Evolutionary conservation across 805 yeast genomes (phyloP).

Genomic region (Kodamaea nitidulidarum): DNA sequence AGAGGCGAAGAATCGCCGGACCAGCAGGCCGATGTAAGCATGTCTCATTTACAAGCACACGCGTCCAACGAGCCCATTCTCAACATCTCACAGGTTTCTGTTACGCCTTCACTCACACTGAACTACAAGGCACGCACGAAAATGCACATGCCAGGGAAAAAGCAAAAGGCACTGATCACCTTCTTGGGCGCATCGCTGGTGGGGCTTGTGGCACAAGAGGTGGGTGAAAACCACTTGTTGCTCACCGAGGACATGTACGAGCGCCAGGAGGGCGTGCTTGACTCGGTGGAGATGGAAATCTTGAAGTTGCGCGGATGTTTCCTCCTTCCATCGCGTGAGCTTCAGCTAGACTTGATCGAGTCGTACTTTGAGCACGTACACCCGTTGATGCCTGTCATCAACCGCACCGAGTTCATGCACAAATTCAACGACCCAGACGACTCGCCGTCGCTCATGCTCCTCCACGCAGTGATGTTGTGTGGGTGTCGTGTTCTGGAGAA

Average conservation of each 20-base stretch:
- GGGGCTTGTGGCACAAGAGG: conserved; percentile 43
- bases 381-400: conserved; percentile 65
- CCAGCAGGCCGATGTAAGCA: not conserved
- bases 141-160: conserved; percentile 30
- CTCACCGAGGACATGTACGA: conserved; percentile 41
- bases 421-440: conserved; percentile 51
- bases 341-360: conserved; percentile 57
- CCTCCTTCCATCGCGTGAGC: conserved; percentile 54
- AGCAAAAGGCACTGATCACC: conserved; percentile 33
- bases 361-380: conserved; percentile 62
- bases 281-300: conserved; percentile 61
- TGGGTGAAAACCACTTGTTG: conserved; percentile 46
- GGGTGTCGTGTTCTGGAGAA: conserved; percentile 61
- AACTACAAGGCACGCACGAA: conserved; percentile 33
- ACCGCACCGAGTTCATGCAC: conserved; percentile 57
- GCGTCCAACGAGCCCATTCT: conserved; percentile 35
- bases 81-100: conserved; percentile 38
- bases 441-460: conserved; percentile 60
- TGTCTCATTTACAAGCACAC: not conserved
- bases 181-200: conserved; percentile 54
- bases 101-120: conserved; percentile 43
- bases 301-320: conserved; percentile 68
- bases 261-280: conserved; percentile 32
- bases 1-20: not conserved
- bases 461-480: conserved; percentile 64